Evolutionary conservation across 139 green algal genomes (phyloP).

Genomic region (Eudorina sp.): DNA sequence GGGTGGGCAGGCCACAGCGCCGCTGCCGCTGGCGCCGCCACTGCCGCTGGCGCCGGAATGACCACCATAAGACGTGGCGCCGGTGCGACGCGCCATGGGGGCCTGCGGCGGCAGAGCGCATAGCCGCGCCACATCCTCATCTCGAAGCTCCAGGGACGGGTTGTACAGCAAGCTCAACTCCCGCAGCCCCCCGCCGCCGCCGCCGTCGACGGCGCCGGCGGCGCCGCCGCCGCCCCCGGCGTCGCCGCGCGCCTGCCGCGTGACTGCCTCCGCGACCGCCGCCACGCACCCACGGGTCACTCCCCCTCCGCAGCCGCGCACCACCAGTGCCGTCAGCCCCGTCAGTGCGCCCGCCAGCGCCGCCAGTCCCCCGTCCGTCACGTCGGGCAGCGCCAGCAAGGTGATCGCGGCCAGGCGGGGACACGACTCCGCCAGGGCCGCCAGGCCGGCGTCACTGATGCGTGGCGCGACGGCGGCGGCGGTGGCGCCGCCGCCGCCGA

Average conservation of each 20-base stretch:
- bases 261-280: background rate
- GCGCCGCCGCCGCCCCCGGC: background rate
- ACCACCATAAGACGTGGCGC: background rate
- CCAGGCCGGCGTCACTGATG: constrained; percentile 39
- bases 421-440: background rate
- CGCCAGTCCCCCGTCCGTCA: constrained; percentile 58
- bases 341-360: constrained; percentile 38
- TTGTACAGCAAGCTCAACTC: constrained; percentile 50
- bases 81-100: too few species aligned
- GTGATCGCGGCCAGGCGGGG: constrained; percentile 22
- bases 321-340: constrained; percentile 16
- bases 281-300: constrained; percentile 33
- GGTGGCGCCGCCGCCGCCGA: constrained; percentile 52
- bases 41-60: background rate
- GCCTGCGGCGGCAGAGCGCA: constrained; percentile 1
- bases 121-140: constrained; percentile 19
- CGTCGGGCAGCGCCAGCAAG: constrained; percentile 42
- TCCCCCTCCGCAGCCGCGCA: constrained; percentile 24
- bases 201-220: background rate
- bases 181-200: background rate
- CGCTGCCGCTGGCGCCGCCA: background rate
- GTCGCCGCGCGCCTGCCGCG: background rate
- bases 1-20: background rate
- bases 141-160: background rate
- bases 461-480: constrained; percentile 13